phyloP scores from a whole-genome alignment of 1,284 basidiomycete species.

The Cutaneotrichosporon daszewskae region DNA sequence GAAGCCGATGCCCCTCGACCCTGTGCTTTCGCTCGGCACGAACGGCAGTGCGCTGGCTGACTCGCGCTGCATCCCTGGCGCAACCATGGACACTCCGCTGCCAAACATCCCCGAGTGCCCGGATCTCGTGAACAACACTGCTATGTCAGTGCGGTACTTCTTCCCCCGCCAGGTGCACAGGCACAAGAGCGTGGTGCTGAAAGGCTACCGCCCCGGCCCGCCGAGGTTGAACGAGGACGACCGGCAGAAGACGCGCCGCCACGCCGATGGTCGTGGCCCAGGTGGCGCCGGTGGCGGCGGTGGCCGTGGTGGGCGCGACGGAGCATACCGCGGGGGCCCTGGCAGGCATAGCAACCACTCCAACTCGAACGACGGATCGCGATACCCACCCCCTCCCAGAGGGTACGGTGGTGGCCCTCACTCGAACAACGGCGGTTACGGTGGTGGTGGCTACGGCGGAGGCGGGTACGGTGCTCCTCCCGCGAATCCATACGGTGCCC shows the following conservation, averaged over 20 bases:
- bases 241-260: constrained; percentile 59
- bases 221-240: constrained; percentile 67
- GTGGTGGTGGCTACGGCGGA: constrained; percentile 12
- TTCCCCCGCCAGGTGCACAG: constrained; percentile 82
- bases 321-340: constrained; percentile 5
- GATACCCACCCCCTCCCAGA: not conserved
- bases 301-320: constrained; percentile 41
- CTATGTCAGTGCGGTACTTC: constrained; percentile 79
- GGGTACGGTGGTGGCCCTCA: constrained; percentile 4
- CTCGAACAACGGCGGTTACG: constrained; percentile 20
- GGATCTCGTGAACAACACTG: constrained; percentile 80
- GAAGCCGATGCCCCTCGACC: constrained; percentile 58
- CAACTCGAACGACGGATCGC: constrained; percentile 1
- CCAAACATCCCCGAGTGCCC: constrained; percentile 47
- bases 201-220: constrained; percentile 61
- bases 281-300: constrained; percentile 36
- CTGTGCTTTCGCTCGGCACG: constrained; percentile 67
- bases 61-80: constrained; percentile 82
- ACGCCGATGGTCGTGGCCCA: constrained; percentile 30
- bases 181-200: constrained; percentile 78
- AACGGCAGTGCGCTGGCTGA: constrained; percentile 75
- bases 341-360: not conserved
- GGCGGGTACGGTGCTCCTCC: constrained; percentile 6
- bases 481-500: constrained; percentile 10
- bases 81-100: constrained; percentile 78